Evolutionary conservation across 768 basidiomycete species (phyloP).

Genomic region (Cyclocybe aegerita): DNA sequence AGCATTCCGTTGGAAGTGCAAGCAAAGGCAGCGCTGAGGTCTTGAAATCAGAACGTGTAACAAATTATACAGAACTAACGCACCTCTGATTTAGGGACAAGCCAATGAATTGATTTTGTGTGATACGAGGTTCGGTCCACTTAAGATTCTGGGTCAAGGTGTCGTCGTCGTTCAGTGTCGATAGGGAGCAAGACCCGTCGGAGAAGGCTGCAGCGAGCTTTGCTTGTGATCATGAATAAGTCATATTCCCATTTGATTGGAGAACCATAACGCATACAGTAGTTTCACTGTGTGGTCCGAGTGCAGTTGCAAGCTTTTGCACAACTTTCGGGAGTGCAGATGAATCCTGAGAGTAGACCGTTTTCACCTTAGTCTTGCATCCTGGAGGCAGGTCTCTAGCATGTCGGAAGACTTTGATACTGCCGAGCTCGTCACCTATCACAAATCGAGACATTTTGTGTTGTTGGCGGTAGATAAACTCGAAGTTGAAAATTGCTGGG

Average conservation of each 20-base stretch:
- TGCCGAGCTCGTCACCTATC: slow-evolving; percentile 77
- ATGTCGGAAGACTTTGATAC: slow-evolving; percentile 62
- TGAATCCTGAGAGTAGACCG: slow-evolving; percentile 27
- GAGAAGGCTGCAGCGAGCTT: slow-evolving; percentile 70
- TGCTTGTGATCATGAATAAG: slow-evolving; percentile 31
- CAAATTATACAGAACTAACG: slow-evolving; percentile 13
- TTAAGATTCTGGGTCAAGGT: slow-evolving; percentile 36
- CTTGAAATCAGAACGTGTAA: not conserved
- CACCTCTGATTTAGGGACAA: slow-evolving; percentile 52
- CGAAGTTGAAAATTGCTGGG: slow-evolving; percentile 5
- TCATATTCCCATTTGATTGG: not conserved
- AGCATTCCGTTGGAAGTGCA: slow-evolving; percentile 80
- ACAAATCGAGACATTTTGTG: slow-evolving; percentile 64
- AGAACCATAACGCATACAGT: slow-evolving; percentile 33
- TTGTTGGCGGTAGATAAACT: not conserved
- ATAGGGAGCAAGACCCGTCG: slow-evolving; percentile 53
- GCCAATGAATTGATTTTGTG: slow-evolving; percentile 61
- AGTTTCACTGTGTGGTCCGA: slow-evolving; percentile 13
- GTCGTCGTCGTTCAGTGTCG: slow-evolving; percentile 41
- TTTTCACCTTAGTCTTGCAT: slow-evolving; percentile 32
- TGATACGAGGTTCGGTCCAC: slow-evolving; percentile 70
- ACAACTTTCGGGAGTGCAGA: slow-evolving; percentile 8
- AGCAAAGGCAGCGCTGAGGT: slow-evolving; percentile 52
- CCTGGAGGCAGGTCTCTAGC: slow-evolving; percentile 23
- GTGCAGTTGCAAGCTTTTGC: slow-evolving; percentile 26